A percentile compares a stretch with the other conserved stretches of the same genome.
Conservation (phyloP, 1,284 basidiomycete genomes). For the Ustanciosporium gigantosporum region DNA sequence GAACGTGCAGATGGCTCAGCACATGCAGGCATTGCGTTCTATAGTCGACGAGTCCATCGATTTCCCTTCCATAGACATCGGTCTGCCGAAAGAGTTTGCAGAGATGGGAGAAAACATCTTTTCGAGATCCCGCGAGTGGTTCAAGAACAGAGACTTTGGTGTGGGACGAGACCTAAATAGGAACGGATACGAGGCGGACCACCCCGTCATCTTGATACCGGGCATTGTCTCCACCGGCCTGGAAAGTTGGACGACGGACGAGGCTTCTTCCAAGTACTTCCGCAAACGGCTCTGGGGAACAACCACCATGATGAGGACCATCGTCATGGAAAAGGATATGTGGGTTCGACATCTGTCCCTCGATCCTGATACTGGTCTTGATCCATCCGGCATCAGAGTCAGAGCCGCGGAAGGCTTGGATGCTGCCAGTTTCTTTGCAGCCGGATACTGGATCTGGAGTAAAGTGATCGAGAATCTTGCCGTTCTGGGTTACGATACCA, state of each 20-base stretch:
- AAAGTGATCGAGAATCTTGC: conserved; percentile 81
- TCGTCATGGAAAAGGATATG: conserved; percentile 78
- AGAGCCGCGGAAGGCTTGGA: conserved; percentile 78
- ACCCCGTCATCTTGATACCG: conserved; percentile 58
- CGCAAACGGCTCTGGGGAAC: conserved; percentile 58
- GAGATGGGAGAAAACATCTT: conserved; percentile 54
- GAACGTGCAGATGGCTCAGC: conserved; percentile 43
- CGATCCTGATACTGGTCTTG: conserved; percentile 84
- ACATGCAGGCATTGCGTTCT: conserved; percentile 31
- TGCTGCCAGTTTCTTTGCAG: conserved; percentile 84
- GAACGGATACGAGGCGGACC: conserved; percentile 47
- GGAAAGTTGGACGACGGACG: conserved; percentile 56
- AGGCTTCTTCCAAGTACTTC: conserved; percentile 44
- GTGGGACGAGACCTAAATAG: conserved; percentile 41
- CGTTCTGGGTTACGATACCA: conserved; percentile 57
- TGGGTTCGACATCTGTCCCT: conserved; percentile 91
- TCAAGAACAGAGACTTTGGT: conserved; percentile 54
- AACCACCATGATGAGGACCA: conserved; percentile 78
- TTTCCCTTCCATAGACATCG: conserved; percentile 41
- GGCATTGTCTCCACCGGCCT: conserved; percentile 59
- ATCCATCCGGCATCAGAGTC: conserved; percentile 85
- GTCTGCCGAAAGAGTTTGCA: conserved; percentile 52
- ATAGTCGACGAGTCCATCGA: conserved; percentile 54
- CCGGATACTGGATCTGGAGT: conserved; percentile 89
- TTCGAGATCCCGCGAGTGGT: conserved; percentile 46